Conservation (phyloP, 768 basidiomycete genomes). For the Suillus weaverae region DNA sequence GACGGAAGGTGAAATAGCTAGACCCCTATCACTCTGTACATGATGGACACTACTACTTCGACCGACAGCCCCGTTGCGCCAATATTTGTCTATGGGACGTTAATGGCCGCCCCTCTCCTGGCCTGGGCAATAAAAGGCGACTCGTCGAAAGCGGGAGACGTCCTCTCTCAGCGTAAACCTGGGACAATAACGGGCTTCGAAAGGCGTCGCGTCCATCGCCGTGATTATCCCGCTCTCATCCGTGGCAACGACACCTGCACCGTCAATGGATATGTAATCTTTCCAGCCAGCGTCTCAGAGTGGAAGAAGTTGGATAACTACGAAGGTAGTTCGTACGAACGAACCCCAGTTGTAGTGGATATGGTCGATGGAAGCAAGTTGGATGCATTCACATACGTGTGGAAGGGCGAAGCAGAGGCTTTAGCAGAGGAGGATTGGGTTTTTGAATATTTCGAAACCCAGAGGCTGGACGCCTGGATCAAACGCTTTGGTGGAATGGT, state of each 20-base stretch:
- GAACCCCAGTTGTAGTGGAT: not conserved
- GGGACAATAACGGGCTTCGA: not conserved
- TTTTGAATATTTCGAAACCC: not conserved
- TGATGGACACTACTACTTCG: not conserved
- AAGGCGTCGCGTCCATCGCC: not conserved
- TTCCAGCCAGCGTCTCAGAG: not conserved
- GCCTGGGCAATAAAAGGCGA: conserved; percentile 1
- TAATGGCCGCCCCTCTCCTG: not conserved
- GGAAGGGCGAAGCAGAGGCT: not conserved
- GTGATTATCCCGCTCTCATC: not conserved
- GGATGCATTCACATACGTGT: not conserved
- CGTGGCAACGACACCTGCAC: not conserved
- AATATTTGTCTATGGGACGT: not conserved
- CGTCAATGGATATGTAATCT: not conserved
- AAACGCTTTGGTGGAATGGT: not conserved
- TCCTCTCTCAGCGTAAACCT: not conserved
- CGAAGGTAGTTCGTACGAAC: not conserved
- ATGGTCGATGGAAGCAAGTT: not conserved
- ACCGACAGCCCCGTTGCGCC: not conserved
- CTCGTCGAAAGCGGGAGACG: not conserved
- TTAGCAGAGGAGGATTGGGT: not conserved
- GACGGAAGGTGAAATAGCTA: not conserved
- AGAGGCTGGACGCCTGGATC: not conserved
- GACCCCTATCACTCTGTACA: not conserved
- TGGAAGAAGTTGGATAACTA: not conserved